These are phyloP conservation scores for Phytophthora tubulina DNA, from an alignment of 352 stramenopile genomes.

Conservation along the genomic window DNA sequence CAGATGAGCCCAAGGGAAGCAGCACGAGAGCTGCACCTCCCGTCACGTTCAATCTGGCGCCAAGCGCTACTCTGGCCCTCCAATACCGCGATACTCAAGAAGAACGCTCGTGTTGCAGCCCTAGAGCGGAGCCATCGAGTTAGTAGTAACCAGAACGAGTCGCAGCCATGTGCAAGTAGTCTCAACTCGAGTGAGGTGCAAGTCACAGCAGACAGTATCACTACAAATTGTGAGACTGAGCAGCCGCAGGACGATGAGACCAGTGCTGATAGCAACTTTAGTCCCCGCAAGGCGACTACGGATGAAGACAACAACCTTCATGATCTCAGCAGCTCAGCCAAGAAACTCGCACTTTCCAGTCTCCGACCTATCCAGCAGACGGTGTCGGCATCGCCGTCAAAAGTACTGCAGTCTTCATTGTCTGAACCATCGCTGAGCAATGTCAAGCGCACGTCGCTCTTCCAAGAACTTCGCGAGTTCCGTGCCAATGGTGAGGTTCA, in stretches of 20 bases:
- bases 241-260: slow-evolving; percentile 26
- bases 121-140: slow-evolving; percentile 21
- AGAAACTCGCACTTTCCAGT: slow-evolving; percentile 41
- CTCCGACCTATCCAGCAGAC: slow-evolving; percentile 26
- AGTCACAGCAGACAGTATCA: not conserved
- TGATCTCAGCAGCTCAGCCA: slow-evolving; percentile 41
- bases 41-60: slow-evolving; percentile 44
- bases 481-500: slow-evolving; percentile 49
- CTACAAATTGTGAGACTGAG: slow-evolving; percentile 5
- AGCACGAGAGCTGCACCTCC: slow-evolving; percentile 24
- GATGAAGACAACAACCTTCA: slow-evolving; percentile 37
- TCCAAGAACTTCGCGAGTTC: slow-evolving; percentile 76
- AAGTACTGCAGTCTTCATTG: slow-evolving; percentile 12
- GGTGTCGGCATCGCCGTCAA: slow-evolving; percentile 18
- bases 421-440: slow-evolving; percentile 21
- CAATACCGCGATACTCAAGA: slow-evolving; percentile 44
- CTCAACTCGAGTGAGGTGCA: slow-evolving; percentile 20
- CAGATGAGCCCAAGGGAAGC: slow-evolving; percentile 29
- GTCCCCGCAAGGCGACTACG: slow-evolving; percentile 15
- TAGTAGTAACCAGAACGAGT: slow-evolving; percentile 40
- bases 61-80: slow-evolving; percentile 49
- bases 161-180: slow-evolving; percentile 16
- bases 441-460: slow-evolving; percentile 55
- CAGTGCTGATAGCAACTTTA: slow-evolving; percentile 5
- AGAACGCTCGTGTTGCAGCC: slow-evolving; percentile 36